phyloP scores from a whole-genome alignment of 441 rosid species.

The Hura crepitans region DNA sequence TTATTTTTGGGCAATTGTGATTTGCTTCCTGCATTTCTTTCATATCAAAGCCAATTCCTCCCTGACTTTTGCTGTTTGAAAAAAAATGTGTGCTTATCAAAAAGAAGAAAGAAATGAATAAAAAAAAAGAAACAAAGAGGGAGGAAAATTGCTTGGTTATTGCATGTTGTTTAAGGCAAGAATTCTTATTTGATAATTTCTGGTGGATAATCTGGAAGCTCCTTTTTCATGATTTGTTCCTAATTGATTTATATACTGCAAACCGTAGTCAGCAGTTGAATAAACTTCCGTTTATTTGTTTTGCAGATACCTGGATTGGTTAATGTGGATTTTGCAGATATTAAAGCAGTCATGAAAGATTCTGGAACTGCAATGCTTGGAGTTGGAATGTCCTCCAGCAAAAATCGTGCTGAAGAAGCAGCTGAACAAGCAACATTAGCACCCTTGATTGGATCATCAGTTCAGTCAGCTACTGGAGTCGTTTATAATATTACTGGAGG shows the following conservation, averaged over 20 bases:
- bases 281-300: not conserved
- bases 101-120: too few species aligned
- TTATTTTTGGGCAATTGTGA: not conserved
- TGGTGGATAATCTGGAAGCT: not conserved
- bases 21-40: not conserved
- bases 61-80: not conserved
- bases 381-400: slow-evolving; percentile 93
- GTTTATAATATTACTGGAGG: slow-evolving; percentile 97
- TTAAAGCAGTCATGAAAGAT: slow-evolving; percentile 90
- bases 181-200: not conserved
- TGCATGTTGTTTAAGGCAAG: not conserved
- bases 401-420: slow-evolving; percentile 97
- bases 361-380: slow-evolving; percentile 99
- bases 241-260: not conserved
- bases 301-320: slow-evolving; percentile 92
- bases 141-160: not conserved
- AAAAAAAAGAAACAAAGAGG: not conserved
- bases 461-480: slow-evolving; percentile 94
- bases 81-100: not conserved
- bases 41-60: not conserved
- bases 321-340: slow-evolving; percentile 97
- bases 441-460: slow-evolving; percentile 92
- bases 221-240: not conserved
- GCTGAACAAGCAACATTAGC: slow-evolving; percentile 97
- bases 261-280: not conserved